These are phyloP conservation scores for Cucumis variabilis DNA, from an alignment of 331 rosid genomes.

Conservation along the genomic window DNA sequence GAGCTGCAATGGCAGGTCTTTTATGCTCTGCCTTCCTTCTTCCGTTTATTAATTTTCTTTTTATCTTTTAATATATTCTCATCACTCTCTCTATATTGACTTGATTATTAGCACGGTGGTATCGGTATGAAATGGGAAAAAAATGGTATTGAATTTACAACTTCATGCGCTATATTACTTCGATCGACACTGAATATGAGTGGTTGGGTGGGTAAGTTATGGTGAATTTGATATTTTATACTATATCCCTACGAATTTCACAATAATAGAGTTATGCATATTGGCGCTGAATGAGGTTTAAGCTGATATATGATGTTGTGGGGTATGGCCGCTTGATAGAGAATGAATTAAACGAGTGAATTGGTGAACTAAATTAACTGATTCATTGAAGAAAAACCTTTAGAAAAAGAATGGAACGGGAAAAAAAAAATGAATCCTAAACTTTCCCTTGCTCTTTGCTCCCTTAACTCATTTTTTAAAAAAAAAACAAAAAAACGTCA, in stretches of 20 bases:
- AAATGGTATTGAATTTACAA: too few relatives aligned
- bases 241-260: neutral
- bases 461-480: too few relatives aligned
- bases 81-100: too few relatives aligned
- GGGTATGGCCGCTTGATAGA: neutral
- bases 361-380: neutral
- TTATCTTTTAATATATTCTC: too few relatives aligned
- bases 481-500: too few relatives aligned
- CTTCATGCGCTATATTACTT: too few relatives aligned
- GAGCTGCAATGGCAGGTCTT: conserved; percentile 74
- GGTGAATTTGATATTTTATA: neutral
- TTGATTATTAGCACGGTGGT: too few relatives aligned
- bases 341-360: neutral
- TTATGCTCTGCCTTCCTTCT: neutral
- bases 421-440: neutral
- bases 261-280: neutral
- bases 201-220: too few relatives aligned
- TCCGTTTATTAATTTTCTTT: neutral
- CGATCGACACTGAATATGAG: too few relatives aligned
- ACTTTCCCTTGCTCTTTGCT: neutral
- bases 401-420: too few relatives aligned
- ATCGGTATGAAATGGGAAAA: too few relatives aligned
- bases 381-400: neutral
- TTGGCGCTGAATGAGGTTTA: neutral
- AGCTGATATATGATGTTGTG: neutral